These are phyloP conservation scores for Thraustochytrium sp. DNA, from an alignment of 352 stramenopile species.

Conservation along the genomic window DNA sequence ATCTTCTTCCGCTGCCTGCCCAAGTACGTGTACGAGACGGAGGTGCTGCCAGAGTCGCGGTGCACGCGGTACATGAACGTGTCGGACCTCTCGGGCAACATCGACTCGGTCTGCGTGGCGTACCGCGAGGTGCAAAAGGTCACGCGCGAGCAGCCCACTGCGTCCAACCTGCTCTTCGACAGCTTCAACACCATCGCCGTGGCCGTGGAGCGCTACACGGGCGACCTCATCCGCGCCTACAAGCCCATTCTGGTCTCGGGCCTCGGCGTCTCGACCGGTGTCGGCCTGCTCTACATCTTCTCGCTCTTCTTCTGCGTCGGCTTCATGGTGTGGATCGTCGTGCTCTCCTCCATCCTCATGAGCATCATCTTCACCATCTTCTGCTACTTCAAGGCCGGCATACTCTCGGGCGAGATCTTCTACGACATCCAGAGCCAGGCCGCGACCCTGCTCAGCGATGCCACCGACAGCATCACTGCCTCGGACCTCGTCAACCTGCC, in stretches of 20 bases:
- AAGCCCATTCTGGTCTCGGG: conserved; percentile 69
- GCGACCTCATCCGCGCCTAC: conserved; percentile 67
- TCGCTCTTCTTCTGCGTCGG: conserved; percentile 67
- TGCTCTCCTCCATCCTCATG: conserved; percentile 62
- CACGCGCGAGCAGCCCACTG: conserved; percentile 33
- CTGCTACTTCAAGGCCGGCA: conserved; percentile 64
- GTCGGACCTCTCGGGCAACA: background rate
- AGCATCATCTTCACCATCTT: conserved; percentile 67
- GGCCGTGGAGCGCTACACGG: conserved; percentile 65
- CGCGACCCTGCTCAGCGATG: background rate
- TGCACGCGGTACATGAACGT: conserved; percentile 31
- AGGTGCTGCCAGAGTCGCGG: conserved; percentile 1
- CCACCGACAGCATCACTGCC: background rate
- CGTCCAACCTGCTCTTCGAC: conserved; percentile 55
- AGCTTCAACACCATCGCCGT: conserved; percentile 64
- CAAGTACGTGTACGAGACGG: conserved; percentile 37
- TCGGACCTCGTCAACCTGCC: background rate
- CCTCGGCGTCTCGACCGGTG: conserved; percentile 59
- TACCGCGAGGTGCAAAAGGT: conserved; percentile 40
- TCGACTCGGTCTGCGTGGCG: background rate
- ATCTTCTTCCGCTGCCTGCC: conserved; percentile 44
- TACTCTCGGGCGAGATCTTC: conserved; percentile 53
- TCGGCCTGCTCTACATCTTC: conserved; percentile 68
- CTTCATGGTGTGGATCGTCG: conserved; percentile 69
- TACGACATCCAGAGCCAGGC: background rate